These are phyloP conservation scores for Phytopythium cucurbitacearum DNA, from an alignment of 352 stramenopile species.

Conservation along the genomic window DNA sequence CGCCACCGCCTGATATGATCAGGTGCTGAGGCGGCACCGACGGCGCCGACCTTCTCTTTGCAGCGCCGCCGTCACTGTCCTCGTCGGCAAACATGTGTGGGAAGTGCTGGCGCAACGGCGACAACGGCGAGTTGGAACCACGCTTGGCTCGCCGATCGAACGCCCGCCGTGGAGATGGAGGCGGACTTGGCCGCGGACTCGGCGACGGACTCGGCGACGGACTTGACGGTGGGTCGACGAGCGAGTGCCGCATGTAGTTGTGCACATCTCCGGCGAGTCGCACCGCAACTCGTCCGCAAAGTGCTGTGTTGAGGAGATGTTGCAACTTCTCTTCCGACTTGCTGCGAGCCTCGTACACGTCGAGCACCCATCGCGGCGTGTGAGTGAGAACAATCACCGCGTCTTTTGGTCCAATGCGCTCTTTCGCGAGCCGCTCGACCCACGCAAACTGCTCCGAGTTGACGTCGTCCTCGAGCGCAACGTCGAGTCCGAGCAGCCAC, in stretches of 20 bases:
- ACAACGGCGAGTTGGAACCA: conserved; percentile 9
- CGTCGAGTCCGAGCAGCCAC: conserved; percentile 91
- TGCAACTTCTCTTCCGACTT: conserved; percentile 75
- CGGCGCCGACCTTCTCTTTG: background rate
- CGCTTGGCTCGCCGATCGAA: background rate
- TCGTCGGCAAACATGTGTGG: conserved; percentile 49
- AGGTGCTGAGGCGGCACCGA: conserved; percentile 40
- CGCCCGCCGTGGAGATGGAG: background rate
- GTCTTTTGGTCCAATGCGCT: conserved; percentile 75
- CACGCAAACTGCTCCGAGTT: conserved; percentile 92
- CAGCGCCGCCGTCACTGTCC: too few relatives aligned
- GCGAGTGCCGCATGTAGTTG: conserved; percentile 91
- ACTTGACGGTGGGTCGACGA: conserved; percentile 18
- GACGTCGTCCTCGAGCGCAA: conserved; percentile 91
- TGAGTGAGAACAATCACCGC: conserved; percentile 91
- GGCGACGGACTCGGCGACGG: background rate
- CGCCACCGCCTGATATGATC: conserved; percentile 88
- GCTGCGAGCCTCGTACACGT: conserved; percentile 79
- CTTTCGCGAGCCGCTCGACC: conserved; percentile 81
- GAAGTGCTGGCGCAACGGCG: conserved; percentile 69
- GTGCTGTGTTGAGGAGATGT: conserved; percentile 67
- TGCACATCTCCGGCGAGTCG: conserved; percentile 91
- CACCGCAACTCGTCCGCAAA: conserved; percentile 69
- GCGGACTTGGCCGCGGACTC: background rate
- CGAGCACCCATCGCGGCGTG: conserved; percentile 89